phyloP scores from a whole-genome alignment of 2,329 filamentous ascomycete species.

The Colletotrichum shisoi region DNA sequence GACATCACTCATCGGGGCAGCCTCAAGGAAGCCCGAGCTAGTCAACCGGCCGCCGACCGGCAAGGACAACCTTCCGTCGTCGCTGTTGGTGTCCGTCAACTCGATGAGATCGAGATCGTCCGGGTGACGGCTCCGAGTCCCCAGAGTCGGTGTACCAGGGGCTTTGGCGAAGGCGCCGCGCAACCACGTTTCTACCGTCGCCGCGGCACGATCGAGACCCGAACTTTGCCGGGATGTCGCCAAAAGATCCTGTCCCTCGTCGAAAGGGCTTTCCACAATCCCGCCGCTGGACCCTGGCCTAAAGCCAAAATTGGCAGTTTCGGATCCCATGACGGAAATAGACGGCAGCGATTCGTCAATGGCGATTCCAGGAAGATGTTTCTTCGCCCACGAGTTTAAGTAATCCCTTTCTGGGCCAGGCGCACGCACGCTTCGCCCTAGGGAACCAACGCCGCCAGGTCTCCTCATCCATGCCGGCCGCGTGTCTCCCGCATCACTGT shows the following conservation, averaged over 20 bases:
- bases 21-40: constrained; percentile 46
- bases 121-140: constrained; percentile 48
- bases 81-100: constrained; percentile 68
- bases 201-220: constrained; percentile 81
- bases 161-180: constrained; percentile 78
- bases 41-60: constrained; percentile 31
- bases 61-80: constrained; percentile 56
- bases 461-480: constrained; percentile 74
- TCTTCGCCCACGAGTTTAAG: constrained; percentile 82
- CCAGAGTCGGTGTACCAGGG: constrained; percentile 60
- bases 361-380: constrained; percentile 80
- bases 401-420: constrained; percentile 86
- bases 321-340: constrained; percentile 70
- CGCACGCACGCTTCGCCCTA: constrained; percentile 72
- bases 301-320: constrained; percentile 67
- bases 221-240: constrained; percentile 57
- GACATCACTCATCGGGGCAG: constrained; percentile 42
- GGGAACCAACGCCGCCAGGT: constrained; percentile 86
- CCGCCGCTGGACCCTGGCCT: constrained; percentile 48
- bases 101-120: constrained; percentile 74
- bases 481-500: constrained; percentile 51
- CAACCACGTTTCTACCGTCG: constrained; percentile 89
- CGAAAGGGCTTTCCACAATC: constrained; percentile 62
- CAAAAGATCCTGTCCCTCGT: constrained; percentile 56
- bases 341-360: constrained; percentile 71